A percentile compares a stretch with the other conserved stretches of the same genome.
These are phyloP conservation scores for Globisporangium heterothallicum DNA, from an alignment of 352 stramenopile species.

Conservation along the genomic window DNA sequence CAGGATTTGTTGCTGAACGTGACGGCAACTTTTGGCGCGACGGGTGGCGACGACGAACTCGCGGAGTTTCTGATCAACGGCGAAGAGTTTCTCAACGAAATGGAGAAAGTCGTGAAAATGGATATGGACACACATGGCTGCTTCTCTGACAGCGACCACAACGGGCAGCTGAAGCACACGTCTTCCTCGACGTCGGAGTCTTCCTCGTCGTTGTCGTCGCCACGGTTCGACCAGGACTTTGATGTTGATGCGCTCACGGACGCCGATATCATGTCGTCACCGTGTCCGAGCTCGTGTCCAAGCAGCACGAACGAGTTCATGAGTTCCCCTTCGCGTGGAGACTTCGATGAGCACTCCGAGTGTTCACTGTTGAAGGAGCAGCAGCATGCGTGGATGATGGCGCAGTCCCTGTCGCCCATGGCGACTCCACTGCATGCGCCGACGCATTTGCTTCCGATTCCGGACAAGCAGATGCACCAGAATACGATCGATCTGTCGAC, in stretches of 20 bases:
- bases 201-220: conserved; percentile 4
- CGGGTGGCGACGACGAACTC: conserved; percentile 22
- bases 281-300: conserved; percentile 39
- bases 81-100: conserved; percentile 50
- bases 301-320: conserved; percentile 19
- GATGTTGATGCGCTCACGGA: conserved; percentile 41
- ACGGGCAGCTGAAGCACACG: background rate
- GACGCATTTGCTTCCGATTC: background rate
- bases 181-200: background rate
- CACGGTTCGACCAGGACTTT: conserved; percentile 20
- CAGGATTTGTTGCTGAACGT: conserved; percentile 18
- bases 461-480: background rate
- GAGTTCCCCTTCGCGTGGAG: conserved; percentile 20
- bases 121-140: conserved; percentile 19
- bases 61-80: conserved; percentile 46
- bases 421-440: background rate
- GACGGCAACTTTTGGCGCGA: conserved; percentile 3
- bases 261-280: conserved; percentile 39
- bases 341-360: conserved; percentile 37
- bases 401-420: background rate
- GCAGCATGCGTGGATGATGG: background rate
- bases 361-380: conserved; percentile 12
- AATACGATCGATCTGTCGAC: conserved; percentile 25
- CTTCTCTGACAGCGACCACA: conserved; percentile 7
- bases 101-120: conserved; percentile 46